phyloP scores from a whole-genome alignment of 495 filamentous ascomycete species.

The Aspergillus ostianus region DNA sequence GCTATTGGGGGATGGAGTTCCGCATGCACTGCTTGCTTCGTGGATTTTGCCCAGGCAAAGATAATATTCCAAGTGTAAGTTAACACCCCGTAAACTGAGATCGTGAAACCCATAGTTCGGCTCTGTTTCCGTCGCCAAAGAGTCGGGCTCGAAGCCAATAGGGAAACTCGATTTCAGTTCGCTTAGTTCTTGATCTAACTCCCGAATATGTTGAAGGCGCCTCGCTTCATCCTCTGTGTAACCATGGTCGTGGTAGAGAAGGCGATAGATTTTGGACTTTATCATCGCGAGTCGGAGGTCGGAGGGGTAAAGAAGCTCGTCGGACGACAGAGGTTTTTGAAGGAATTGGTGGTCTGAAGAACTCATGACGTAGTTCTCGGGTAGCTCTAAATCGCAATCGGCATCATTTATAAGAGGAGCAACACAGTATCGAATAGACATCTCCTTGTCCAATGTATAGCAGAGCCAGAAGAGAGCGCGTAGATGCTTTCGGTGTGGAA shows the following conservation, averaged over 20 bases:
- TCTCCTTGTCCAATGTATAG: slow-evolving; percentile 35
- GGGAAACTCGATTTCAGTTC: slow-evolving; percentile 23
- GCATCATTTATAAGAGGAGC: slow-evolving; percentile 30
- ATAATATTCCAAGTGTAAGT: slow-evolving; percentile 32
- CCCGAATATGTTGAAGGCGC: slow-evolving; percentile 25
- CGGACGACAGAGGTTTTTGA: slow-evolving; percentile 18
- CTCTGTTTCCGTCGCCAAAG: slow-evolving; percentile 19
- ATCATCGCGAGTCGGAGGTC: slow-evolving; percentile 30
- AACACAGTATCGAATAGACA: slow-evolving; percentile 27
- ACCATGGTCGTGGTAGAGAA: slow-evolving; percentile 23
- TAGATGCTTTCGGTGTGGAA: slow-evolving; percentile 21
- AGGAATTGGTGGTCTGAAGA: slow-evolving; percentile 25
- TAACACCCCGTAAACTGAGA: slow-evolving; percentile 29
- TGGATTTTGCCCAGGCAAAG: slow-evolving; percentile 29
- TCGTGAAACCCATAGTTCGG: slow-evolving; percentile 30
- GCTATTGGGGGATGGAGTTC: slow-evolving; percentile 1
- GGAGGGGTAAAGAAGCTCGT: slow-evolving; percentile 28
- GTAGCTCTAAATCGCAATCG: slow-evolving; percentile 33
- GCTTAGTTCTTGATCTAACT: slow-evolving; percentile 28
- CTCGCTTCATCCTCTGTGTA: slow-evolving; percentile 18
- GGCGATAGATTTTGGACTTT: slow-evolving; percentile 29
- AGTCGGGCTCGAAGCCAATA: slow-evolving; percentile 19
- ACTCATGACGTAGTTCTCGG: slow-evolving; percentile 21
- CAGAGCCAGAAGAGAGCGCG: slow-evolving; percentile 38
- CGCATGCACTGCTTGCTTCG: slow-evolving; percentile 17